Evolutionary conservation across 768 basidiomycete species (phyloP).

Genomic region (Leccinum broughii): DNA sequence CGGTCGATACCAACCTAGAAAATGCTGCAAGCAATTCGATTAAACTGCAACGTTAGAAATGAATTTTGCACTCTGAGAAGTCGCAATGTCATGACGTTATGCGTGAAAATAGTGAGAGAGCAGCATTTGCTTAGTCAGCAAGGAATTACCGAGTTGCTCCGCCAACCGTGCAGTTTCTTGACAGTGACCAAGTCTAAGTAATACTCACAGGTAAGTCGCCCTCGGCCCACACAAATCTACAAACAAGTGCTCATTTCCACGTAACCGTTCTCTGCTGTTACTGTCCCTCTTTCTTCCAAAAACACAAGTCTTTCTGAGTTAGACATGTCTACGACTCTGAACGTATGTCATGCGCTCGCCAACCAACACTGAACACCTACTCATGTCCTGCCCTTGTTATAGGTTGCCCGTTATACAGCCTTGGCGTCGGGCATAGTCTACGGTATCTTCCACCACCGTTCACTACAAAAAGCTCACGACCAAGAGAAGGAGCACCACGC

Average conservation of each 20-base stretch:
- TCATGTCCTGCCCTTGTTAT: constrained; percentile 11
- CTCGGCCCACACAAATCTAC: background rate
- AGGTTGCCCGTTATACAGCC: constrained; percentile 96
- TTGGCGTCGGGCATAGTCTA: constrained; percentile 85
- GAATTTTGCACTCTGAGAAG: too few relatives aligned
- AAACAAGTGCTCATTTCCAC: constrained; percentile 1
- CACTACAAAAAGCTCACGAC: constrained; percentile 82
- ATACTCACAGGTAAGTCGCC: constrained; percentile 12
- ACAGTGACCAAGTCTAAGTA: constrained; percentile 10
- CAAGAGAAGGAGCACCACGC: constrained; percentile 73
- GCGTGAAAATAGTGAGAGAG: too few relatives aligned
- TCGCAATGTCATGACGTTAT: too few relatives aligned
- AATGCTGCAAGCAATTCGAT: background rate
- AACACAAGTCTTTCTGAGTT: constrained; percentile 14
- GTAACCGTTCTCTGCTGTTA: constrained; percentile 18
- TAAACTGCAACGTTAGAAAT: background rate
- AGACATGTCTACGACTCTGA: constrained; percentile 73
- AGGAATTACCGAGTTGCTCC: constrained; percentile 31
- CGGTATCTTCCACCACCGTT: constrained; percentile 89
- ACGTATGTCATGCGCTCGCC: constrained; percentile 50
- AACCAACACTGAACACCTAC: background rate
- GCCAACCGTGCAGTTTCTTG: constrained; percentile 15
- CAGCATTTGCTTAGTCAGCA: constrained; percentile 31
- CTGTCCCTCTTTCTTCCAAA: constrained; percentile 14
- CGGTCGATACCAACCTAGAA: background rate